Evolutionary conservation across 352 stramenopile species (phyloP).

Genomic region (Globisporangium sylvaticum): DNA sequence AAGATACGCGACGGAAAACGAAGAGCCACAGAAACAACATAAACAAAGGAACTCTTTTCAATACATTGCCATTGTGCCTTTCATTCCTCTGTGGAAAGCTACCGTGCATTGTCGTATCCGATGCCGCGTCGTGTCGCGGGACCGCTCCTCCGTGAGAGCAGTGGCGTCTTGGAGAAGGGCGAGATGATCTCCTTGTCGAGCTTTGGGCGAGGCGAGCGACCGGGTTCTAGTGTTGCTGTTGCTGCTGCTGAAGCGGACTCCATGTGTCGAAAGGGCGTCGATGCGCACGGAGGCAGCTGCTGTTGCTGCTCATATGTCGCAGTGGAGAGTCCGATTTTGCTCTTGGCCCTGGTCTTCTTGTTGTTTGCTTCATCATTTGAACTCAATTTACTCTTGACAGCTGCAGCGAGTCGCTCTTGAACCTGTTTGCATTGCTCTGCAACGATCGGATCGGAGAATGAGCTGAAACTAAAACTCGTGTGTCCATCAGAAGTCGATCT

Average conservation of each 20-base stretch:
- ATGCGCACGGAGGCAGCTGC: conserved; percentile 12
- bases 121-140: conserved; percentile 31
- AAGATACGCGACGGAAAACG: not conserved
- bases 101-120: conserved; percentile 62
- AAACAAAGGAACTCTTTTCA: conserved; percentile 1
- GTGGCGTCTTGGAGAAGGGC: conserved; percentile 60
- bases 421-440: conserved; percentile 14
- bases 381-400: conserved; percentile 19
- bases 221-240: conserved; percentile 5
- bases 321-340: conserved; percentile 12
- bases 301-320: conserved; percentile 28
- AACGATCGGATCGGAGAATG: conserved; percentile 12
- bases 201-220: conserved; percentile 42
- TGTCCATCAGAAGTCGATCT: not conserved
- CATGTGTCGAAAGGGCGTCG: conserved; percentile 18
- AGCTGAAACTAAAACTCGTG: too few relatives aligned
- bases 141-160: conserved; percentile 43
- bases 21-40: conserved; percentile 6
- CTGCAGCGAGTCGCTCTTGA: conserved; percentile 14
- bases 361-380: not conserved
- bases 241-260: not conserved
- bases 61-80: not conserved
- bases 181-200: conserved; percentile 40
- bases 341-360: not conserved
- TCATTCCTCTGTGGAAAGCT: conserved; percentile 2